Conservation (phyloP, 2,329 filamentous ascomycete species). For the Fusarium nurragi region DNA sequence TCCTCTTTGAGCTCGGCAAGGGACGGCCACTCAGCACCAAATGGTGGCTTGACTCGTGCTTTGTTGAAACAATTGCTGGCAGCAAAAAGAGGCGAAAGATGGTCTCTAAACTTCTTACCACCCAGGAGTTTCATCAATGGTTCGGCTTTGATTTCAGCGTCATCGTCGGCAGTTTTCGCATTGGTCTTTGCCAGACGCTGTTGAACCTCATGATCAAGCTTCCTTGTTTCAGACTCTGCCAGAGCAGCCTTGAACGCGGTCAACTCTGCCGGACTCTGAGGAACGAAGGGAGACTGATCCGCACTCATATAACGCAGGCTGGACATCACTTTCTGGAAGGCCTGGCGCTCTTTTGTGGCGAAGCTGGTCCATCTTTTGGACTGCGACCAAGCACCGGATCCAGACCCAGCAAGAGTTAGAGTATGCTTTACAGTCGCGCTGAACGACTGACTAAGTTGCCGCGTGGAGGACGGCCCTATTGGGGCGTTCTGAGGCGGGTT, state of each 20-base stretch:
- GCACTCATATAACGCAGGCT: slow-evolving; percentile 51
- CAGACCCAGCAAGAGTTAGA: background rate
- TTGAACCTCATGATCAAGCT: slow-evolving; percentile 41
- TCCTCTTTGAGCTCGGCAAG: slow-evolving; percentile 51
- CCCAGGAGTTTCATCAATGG: slow-evolving; percentile 38
- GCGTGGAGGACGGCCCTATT: slow-evolving; percentile 16
- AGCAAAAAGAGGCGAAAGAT: slow-evolving; percentile 49
- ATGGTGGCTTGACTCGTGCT: slow-evolving; percentile 17
- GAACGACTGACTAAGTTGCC: slow-evolving; percentile 10
- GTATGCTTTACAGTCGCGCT: slow-evolving; percentile 14
- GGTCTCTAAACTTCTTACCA: slow-evolving; percentile 44
- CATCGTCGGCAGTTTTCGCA: slow-evolving; percentile 22
- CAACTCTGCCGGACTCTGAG: slow-evolving; percentile 49
- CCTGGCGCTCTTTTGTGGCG: slow-evolving; percentile 47
- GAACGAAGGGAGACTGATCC: slow-evolving; percentile 51
- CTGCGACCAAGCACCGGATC: slow-evolving; percentile 50
- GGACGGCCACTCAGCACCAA: slow-evolving; percentile 48
- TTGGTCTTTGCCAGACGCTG: slow-evolving; percentile 34
- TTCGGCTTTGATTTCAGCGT: slow-evolving; percentile 1
- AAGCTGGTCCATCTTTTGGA: slow-evolving; percentile 54
- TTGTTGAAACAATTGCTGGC: slow-evolving; percentile 48
- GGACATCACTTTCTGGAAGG: slow-evolving; percentile 50
- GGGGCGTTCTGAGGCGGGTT: slow-evolving; percentile 19
- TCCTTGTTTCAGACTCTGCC: slow-evolving; percentile 42
- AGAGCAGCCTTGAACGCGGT: slow-evolving; percentile 47